Conservation (phyloP, 495 filamentous ascomycete species). For the Opeltia flavorubescens region DNA sequence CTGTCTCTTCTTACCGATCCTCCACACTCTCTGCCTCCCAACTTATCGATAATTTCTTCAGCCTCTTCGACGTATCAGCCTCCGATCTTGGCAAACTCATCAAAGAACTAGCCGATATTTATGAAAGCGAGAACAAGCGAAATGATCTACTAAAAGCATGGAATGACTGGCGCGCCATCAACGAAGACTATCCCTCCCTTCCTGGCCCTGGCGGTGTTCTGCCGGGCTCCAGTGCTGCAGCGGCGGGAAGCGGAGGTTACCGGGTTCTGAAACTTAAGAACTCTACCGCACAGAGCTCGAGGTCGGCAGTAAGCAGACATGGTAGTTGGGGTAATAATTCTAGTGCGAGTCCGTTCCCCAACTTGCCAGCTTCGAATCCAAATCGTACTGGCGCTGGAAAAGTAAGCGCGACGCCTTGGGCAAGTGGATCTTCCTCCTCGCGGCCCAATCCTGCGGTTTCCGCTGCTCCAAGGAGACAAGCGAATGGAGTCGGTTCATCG, state of each 20-base stretch:
- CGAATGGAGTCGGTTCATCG: conserved; percentile 8
- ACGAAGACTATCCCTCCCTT: conserved; percentile 89
- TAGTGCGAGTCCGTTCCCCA: conserved; percentile 31
- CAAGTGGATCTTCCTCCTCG: conserved; percentile 21
- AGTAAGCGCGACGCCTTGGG: conserved; percentile 39
- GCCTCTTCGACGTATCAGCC: conserved; percentile 68
- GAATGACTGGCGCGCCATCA: conserved; percentile 89
- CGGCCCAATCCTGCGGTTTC: conserved; percentile 16
- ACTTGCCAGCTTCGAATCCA: conserved; percentile 34
- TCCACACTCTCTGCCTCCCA: conserved; percentile 52
- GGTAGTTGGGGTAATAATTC: conserved; percentile 32
- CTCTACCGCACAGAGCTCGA: conserved; percentile 59
- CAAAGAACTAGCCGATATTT: conserved; percentile 86
- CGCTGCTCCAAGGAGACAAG: neutral
- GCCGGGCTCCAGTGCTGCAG: conserved; percentile 31
- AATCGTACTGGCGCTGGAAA: conserved; percentile 24
- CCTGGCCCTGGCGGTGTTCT: conserved; percentile 52
- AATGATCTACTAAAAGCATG: conserved; percentile 63
- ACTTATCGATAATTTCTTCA: conserved; percentile 68
- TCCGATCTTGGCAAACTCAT: conserved; percentile 76
- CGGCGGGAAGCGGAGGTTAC: conserved; percentile 30
- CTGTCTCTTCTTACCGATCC: conserved; percentile 61
- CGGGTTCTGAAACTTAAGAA: conserved; percentile 63
- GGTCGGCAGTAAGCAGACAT: conserved; percentile 40
- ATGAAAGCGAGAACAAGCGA: conserved; percentile 64